phyloP scores from a whole-genome alignment of 805 yeast species.

The Suhomyces sp. region DNA sequence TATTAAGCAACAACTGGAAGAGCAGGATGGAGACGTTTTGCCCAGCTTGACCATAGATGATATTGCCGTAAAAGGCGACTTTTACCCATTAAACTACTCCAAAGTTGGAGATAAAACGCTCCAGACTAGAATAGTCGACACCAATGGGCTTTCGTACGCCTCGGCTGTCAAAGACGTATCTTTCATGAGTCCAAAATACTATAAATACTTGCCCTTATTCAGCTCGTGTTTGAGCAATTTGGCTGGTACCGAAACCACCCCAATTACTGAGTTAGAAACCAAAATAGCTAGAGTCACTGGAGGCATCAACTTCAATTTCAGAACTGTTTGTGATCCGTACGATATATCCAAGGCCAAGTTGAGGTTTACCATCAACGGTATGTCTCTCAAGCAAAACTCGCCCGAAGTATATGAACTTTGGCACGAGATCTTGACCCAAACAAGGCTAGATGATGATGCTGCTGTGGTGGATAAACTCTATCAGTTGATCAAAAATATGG shows the following conservation, averaged over 20 bases:
- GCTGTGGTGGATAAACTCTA: conserved; percentile 57
- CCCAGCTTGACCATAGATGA: conserved; percentile 77
- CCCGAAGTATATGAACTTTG: conserved; percentile 61
- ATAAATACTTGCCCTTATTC: conserved; percentile 73
- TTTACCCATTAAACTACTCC: conserved; percentile 25
- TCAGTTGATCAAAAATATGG: conserved; percentile 67
- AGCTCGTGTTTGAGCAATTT: conserved; percentile 76
- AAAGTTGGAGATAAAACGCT: conserved; percentile 28
- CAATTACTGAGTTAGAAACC: conserved; percentile 82
- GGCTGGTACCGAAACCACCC: conserved; percentile 67
- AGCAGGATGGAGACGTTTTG: conserved; percentile 72
- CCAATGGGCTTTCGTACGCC: conserved; percentile 80
- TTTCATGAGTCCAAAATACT: conserved; percentile 56
- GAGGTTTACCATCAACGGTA: conserved; percentile 60
- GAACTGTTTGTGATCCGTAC: conserved; percentile 54
- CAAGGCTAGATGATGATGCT: conserved; percentile 56
- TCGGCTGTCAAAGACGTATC: conserved; percentile 63
- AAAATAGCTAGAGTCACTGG: conserved; percentile 82
- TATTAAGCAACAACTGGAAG: conserved; percentile 59
- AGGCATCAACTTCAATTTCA: conserved; percentile 65
- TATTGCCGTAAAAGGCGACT: conserved; percentile 57
- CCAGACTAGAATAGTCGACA: conserved; percentile 56
- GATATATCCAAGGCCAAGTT: conserved; percentile 48
- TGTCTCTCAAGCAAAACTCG: conserved; percentile 65
- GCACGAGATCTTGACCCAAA: conserved; percentile 62